Conservation (phyloP, 208 protist genomes). For the Crithidia acanthocephali region DNA sequence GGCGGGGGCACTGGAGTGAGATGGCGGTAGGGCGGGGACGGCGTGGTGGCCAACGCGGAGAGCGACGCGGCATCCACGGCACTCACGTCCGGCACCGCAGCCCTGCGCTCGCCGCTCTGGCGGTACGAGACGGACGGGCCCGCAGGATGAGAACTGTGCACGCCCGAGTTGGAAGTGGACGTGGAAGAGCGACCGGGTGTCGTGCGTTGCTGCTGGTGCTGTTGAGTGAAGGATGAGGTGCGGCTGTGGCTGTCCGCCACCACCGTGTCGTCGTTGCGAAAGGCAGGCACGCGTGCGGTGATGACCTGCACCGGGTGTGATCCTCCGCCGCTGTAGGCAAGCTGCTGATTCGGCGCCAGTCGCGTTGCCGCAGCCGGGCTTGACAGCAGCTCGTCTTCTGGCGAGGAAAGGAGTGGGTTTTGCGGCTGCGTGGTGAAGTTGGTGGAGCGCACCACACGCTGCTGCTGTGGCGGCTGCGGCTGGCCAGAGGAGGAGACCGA, state of each 20-base stretch:
- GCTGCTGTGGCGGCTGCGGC: conserved; percentile 1
- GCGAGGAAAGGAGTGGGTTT: conserved; percentile 1
- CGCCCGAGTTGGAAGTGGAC: background rate
- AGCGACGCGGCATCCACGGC: conserved; percentile 1
- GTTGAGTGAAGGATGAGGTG: background rate
- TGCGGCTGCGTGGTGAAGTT: background rate
- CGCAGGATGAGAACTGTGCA: background rate
- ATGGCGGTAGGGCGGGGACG: conserved; percentile 23
- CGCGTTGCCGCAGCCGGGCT: conserved; percentile 16
- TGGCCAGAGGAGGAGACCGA: background rate
- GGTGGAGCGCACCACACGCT: background rate
- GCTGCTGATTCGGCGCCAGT: conserved; percentile 22
- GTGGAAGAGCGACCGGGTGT: background rate
- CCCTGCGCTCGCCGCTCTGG: background rate
- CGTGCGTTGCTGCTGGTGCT: conserved; percentile 8
- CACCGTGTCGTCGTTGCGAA: conserved; percentile 37
- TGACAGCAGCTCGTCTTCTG: conserved; percentile 8
- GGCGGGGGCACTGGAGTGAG: background rate
- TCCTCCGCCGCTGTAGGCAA: conserved; percentile 30
- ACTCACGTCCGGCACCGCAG: background rate
- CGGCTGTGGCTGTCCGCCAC: background rate
- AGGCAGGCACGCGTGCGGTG: conserved; percentile 22
- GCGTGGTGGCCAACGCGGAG: background rate
- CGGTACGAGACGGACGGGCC: conserved; percentile 1
- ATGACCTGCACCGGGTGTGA: conserved; percentile 32